Percentiles rank a stretch among this genome's conserved stretches.
Evolutionary conservation across 257 asterid genomes (phyloP).

Genomic region (Anisodus tanguticus): DNA sequence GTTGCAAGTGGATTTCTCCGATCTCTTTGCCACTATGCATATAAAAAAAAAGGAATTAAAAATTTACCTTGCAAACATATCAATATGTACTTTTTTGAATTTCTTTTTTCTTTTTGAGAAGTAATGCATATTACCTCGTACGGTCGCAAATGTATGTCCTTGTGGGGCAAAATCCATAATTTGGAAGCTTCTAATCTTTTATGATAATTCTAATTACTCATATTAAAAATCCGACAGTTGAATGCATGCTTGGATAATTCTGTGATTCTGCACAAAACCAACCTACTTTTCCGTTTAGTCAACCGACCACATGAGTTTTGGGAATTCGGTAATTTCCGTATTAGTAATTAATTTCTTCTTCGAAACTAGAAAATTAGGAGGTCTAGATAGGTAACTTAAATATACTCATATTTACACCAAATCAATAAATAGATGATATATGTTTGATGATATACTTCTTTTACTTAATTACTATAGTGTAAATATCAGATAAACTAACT

Average conservation of each 20-base stretch:
- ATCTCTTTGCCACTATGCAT: background rate
- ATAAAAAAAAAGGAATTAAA: background rate
- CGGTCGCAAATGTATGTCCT: background rate
- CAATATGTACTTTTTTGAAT: background rate
- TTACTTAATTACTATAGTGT: background rate
- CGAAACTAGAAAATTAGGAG: background rate
- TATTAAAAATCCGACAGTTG: background rate
- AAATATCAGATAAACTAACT: too few species aligned
- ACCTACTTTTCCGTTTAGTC: background rate
- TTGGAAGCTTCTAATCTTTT: background rate
- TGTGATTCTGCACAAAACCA: background rate
- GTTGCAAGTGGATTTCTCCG: background rate
- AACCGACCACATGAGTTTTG: background rate
- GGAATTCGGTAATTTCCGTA: background rate
- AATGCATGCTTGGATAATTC: background rate
- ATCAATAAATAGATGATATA: background rate
- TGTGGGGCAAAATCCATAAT: background rate
- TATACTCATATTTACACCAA: background rate
- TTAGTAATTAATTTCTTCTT: background rate
- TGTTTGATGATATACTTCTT: background rate
- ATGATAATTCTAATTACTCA: background rate
- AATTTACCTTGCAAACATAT: background rate
- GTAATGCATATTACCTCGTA: background rate
- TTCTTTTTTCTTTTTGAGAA: too few species aligned
- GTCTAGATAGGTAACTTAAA: background rate